Conservation (phyloP, 306 rosid genomes). For the Lathyrus tuberosus region DNA sequence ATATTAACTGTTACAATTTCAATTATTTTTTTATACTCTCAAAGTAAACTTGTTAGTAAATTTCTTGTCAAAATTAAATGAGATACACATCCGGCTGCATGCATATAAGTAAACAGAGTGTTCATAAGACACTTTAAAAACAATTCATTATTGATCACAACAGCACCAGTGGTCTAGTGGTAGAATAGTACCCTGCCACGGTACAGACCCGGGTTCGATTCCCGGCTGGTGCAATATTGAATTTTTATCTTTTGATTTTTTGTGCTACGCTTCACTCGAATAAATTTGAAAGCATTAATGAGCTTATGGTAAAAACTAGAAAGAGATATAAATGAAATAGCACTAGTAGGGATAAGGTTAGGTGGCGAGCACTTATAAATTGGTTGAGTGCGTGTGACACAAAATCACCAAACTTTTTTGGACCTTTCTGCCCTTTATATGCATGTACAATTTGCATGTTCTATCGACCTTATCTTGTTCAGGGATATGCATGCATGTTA, state of each 20-base stretch:
- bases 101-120: too few relatives aligned
- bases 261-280: too few relatives aligned
- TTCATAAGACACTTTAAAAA: too few relatives aligned
- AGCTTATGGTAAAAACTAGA: not conserved
- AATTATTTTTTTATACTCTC: too few relatives aligned
- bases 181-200: conserved; percentile 88
- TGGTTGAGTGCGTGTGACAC: conserved; percentile 34
- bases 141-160: not conserved
- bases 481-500: not conserved
- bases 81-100: too few relatives aligned
- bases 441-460: conserved; percentile 29
- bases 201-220: conserved; percentile 81
- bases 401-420: conserved; percentile 14
- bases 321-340: not conserved
- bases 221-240: conserved; percentile 65
- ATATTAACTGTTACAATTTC: too few relatives aligned
- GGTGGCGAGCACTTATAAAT: conserved; percentile 32
- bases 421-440: conserved; percentile 26
- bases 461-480: conserved; percentile 3
- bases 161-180: conserved; percentile 96
- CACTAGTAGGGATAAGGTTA: conserved; percentile 28
- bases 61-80: too few relatives aligned
- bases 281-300: not conserved
- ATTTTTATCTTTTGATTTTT: not conserved
- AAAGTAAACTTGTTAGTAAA: too few relatives aligned